Conservation (phyloP, 805 yeast species). For the Ogataea pini region DNA sequence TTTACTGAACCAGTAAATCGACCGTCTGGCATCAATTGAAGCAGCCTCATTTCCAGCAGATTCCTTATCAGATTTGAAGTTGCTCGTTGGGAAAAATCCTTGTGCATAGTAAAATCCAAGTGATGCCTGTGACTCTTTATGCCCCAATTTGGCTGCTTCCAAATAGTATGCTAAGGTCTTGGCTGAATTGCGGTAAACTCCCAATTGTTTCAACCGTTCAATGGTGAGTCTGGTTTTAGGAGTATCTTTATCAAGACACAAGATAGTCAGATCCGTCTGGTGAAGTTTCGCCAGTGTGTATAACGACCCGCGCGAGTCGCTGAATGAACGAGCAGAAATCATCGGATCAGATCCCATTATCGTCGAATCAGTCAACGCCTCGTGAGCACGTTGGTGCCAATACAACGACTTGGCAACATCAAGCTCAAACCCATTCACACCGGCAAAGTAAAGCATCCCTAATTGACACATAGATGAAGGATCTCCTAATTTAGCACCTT, state of each 20-base stretch:
- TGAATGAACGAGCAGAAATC: constrained; percentile 36
- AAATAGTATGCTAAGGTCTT: constrained; percentile 54
- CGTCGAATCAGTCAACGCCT: constrained; percentile 23
- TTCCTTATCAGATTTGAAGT: constrained; percentile 36
- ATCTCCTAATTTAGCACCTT: constrained; percentile 63
- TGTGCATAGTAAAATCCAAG: constrained; percentile 74
- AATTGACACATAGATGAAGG: constrained; percentile 72
- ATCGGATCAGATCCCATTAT: constrained; percentile 37
- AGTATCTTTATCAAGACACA: constrained; percentile 30
- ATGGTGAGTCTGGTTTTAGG: constrained; percentile 36
- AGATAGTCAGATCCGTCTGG: constrained; percentile 36
- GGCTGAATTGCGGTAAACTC: constrained; percentile 37
- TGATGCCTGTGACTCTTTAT: constrained; percentile 67
- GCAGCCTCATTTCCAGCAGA: constrained; percentile 31
- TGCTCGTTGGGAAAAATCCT: constrained; percentile 45
- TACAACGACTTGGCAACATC: constrained; percentile 30
- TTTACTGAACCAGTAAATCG: constrained; percentile 73
- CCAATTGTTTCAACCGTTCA: constrained; percentile 34
- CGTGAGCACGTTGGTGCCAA: constrained; percentile 33
- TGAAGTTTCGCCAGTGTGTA: constrained; percentile 38
- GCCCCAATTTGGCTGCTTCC: constrained; percentile 59
- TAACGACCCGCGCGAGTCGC: constrained; percentile 36
- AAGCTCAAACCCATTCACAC: constrained; percentile 33
- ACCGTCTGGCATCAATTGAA: constrained; percentile 51
- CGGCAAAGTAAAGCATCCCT: constrained; percentile 60